Base-by-base conservation (phyloP, 2,329 filamentous ascomycete species). In the Sclerotinia minor region DNA sequence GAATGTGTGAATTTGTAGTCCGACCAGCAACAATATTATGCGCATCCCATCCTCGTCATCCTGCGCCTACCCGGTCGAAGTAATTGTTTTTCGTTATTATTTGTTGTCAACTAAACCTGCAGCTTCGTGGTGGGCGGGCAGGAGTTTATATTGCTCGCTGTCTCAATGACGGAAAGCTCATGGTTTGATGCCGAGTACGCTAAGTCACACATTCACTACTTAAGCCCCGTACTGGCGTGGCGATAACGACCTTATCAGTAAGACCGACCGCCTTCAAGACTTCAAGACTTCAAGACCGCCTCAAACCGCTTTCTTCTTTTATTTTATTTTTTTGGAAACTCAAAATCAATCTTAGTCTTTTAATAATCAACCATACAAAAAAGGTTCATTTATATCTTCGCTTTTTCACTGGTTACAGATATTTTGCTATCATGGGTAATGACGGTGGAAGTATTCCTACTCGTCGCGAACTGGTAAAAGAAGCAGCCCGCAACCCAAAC, bases 371-470 rank as follows among this genome's bases (percentile, higher is more conserved):
- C 11, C 13, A n/a, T 8, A 26, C 32, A 29, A 41, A 47, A 64
- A 8, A 26, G 1, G 2, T 5, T 29, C 3, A 38, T 41, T 5
- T 21, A 24, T 17, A 19, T 60, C 13, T n/a, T 24, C 35, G n/a
- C 17, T 52, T 59, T 52, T 59, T 66, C 44, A 45, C 52, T 44
- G 19, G 19, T 19, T 45, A 29, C 9, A 35, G 32, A 9, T 13
- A 7, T 54, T 54, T 29, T 50, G 15, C 21, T 24, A 67, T 15
- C 74, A 97, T 99, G 95, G 95, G 95, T 78, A 99, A 99, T 81
- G 95, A 99, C 79, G 95, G 95, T 74, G 95, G 95, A 78, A 94
- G 92, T 73, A 99, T 99, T 73, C 95, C 95, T 6, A 98, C 91
- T 71, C 92, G 96, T 44, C 91, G 93, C 76, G 96, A 99, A 80